These are phyloP conservation scores for Mycena amicta DNA, from an alignment of 768 basidiomycete species.

Conservation along the genomic window DNA sequence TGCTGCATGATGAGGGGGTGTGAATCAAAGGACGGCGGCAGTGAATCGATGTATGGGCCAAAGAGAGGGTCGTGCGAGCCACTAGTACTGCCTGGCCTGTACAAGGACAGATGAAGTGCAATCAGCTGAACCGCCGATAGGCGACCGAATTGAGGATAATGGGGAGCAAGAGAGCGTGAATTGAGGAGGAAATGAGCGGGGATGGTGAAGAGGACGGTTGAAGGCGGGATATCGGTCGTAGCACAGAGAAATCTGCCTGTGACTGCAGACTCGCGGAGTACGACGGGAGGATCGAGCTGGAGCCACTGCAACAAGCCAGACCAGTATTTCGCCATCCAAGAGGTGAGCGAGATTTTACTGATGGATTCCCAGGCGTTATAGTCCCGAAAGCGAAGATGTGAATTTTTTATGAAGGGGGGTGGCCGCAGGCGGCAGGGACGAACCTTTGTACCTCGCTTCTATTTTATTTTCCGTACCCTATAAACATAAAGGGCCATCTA, in stretches of 20 bases:
- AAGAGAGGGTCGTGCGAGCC: slow-evolving; percentile 58
- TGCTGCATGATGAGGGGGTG: slow-evolving; percentile 70
- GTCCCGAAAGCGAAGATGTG: too few species aligned
- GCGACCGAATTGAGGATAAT: slow-evolving; percentile 49
- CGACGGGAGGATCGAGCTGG: background rate
- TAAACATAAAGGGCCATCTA: too few species aligned
- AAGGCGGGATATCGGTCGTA: slow-evolving; percentile 41
- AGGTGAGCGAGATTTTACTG: too few species aligned
- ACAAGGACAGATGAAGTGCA: slow-evolving; percentile 76
- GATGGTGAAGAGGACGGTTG: slow-evolving; percentile 63
- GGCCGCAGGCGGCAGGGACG: too few species aligned
- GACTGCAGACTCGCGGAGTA: background rate
- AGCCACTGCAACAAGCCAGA: background rate
- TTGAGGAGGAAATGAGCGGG: slow-evolving; percentile 78
- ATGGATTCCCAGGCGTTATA: too few species aligned
- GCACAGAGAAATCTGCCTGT: slow-evolving; percentile 13
- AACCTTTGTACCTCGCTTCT: too few species aligned
- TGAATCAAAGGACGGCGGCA: slow-evolving; percentile 75
- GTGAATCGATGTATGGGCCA: slow-evolving; percentile 76
- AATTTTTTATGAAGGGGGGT: too few species aligned
- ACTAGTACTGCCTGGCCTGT: slow-evolving; percentile 49
- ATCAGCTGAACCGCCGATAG: slow-evolving; percentile 75
- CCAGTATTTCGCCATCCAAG: background rate
- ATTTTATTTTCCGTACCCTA: too few species aligned
- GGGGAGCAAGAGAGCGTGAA: slow-evolving; percentile 59